Conservation (phyloP, 768 basidiomycete species). For the Dacryopinax primogenitus region DNA sequence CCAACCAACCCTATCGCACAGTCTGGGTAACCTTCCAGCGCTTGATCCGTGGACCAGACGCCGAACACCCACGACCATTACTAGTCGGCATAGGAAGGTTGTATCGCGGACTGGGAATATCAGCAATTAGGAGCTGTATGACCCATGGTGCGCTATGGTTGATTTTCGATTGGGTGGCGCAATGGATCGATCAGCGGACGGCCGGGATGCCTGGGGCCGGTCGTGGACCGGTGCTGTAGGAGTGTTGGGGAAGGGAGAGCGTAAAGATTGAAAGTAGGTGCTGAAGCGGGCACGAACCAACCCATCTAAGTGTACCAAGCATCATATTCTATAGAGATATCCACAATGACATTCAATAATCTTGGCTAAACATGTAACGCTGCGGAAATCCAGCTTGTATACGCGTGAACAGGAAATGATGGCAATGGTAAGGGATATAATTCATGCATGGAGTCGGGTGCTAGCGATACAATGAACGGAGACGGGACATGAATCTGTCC, state of each 20-base stretch:
- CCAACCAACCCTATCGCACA: slow-evolving; percentile 60
- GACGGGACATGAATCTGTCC: not conserved
- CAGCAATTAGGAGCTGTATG: slow-evolving; percentile 79
- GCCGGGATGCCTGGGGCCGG: not conserved
- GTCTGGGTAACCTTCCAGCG: slow-evolving; percentile 61
- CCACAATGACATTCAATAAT: not conserved
- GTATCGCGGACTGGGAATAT: slow-evolving; percentile 89
- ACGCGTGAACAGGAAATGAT: no score
- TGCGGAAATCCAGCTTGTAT: no score
- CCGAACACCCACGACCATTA: slow-evolving; percentile 48
- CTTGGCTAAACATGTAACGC: not conserved
- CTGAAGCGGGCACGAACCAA: not conserved
- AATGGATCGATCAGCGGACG: slow-evolving; percentile 23
- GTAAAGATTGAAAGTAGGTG: not conserved
- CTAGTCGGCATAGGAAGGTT: slow-evolving; percentile 66
- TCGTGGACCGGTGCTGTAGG: not conserved
- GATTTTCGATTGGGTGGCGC: slow-evolving; percentile 49
- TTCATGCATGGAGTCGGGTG: not conserved
- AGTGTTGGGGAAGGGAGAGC: not conserved
- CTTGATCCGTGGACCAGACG: slow-evolving; percentile 75
- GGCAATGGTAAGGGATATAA: no score
- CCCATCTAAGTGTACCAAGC: not conserved
- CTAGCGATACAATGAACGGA: not conserved
- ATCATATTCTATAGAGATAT: not conserved
- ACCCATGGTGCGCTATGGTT: slow-evolving; percentile 94